A percentile compares a stretch with the other conserved stretches of the same genome.
phyloP scores from a whole-genome alignment of 257 asterid species.

The Fraxinus pennsylvanica region DNA sequence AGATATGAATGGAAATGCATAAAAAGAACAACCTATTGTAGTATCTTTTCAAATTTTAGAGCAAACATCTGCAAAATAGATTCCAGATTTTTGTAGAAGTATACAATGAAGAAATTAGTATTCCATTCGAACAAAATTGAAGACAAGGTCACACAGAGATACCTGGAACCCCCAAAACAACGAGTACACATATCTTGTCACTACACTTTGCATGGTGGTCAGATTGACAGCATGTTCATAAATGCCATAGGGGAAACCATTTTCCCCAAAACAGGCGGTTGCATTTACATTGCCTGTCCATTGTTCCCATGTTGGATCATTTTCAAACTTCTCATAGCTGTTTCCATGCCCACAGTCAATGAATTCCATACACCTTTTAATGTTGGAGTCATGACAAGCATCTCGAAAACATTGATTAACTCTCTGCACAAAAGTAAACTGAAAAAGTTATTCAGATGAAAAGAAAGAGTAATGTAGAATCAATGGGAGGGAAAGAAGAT shows the following conservation, averaged over 20 bases:
- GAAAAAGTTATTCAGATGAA: conserved; percentile 9
- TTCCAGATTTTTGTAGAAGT: neutral
- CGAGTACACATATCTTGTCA: conserved; percentile 73
- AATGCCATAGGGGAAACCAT: conserved; percentile 62
- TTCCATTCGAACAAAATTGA: neutral
- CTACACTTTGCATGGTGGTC: conserved; percentile 41
- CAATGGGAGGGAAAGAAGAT: no score
- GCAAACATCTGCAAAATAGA: neutral
- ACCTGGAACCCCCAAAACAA: conserved; percentile 99
- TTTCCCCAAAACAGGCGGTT: conserved; percentile 61
- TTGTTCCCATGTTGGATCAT: conserved; percentile 40
- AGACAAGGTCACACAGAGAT: conserved; percentile 19
- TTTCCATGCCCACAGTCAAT: conserved; percentile 71
- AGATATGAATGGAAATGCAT: neutral
- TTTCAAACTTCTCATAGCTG: conserved; percentile 14
- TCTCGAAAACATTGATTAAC: conserved; percentile 82
- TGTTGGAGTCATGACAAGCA: conserved; percentile 52
- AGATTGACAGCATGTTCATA: conserved; percentile 63
- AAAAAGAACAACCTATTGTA: neutral
- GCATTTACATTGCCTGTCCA: conserved; percentile 62
- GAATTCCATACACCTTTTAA: conserved; percentile 43
- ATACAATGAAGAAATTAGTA: neutral
- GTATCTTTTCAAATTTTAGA: neutral
- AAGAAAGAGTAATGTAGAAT: neutral
- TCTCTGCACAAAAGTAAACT: conserved; percentile 48